Conservation (phyloP, 257 asterid species). For the Verbascum thapsus region DNA sequence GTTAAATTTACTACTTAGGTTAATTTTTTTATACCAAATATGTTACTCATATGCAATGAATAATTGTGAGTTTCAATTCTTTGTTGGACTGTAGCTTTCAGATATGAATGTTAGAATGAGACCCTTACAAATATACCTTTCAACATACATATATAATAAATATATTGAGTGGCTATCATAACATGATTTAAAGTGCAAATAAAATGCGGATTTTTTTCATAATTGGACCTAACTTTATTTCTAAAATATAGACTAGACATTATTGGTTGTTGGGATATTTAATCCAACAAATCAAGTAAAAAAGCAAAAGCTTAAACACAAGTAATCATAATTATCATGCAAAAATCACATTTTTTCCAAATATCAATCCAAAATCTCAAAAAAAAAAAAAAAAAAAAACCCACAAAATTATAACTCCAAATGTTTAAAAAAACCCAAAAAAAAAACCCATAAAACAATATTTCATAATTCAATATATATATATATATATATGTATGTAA, state of each 20-base stretch:
- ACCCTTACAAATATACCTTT: conserved; percentile 12
- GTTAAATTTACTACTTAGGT: too few species aligned
- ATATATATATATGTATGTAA: not conserved
- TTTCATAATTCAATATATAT: not conserved
- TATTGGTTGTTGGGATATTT: conserved; percentile 29
- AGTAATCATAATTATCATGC: conserved; percentile 9
- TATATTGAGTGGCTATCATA: conserved; percentile 21
- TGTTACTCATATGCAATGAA: conserved; percentile 12
- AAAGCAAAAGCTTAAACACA: conserved; percentile 19
- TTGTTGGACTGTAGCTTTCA: conserved; percentile 51
- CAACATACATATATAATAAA: not conserved
- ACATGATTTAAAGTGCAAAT: conserved; percentile 16
- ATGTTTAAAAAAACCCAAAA: too few species aligned
- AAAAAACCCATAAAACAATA: too few species aligned
- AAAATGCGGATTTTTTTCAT: conserved; percentile 18
- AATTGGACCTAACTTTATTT: conserved; percentile 32
- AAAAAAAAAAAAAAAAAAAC: too few species aligned
- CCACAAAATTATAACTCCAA: too few species aligned
- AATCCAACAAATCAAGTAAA: conserved; percentile 11
- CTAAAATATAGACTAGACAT: conserved; percentile 8
- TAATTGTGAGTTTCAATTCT: conserved; percentile 18
- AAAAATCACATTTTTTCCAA: too few species aligned
- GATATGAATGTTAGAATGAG: conserved; percentile 42
- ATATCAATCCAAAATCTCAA: too few species aligned
- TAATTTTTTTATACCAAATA: too few species aligned